A percentile compares a stretch with the other conserved stretches of the same genome.
These are phyloP conservation scores for Auxenochlorella protothecoides DNA, from an alignment of 139 green algal species.

Conservation along the genomic window DNA sequence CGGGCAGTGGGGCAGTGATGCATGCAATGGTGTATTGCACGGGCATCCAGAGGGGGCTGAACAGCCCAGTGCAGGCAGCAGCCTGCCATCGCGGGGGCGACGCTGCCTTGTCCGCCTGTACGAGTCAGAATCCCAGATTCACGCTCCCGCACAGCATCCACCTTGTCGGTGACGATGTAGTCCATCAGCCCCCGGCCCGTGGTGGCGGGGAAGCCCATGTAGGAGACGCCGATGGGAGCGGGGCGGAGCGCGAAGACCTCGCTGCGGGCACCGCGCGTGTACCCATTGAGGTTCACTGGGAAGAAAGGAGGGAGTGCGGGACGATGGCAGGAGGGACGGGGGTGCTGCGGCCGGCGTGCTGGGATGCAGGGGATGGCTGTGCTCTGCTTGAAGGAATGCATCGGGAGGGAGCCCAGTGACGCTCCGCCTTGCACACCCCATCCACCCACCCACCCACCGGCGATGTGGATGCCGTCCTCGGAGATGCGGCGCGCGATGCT, in stretches of 20 bases:
- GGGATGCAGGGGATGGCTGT: too few species aligned
- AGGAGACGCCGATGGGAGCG: slow-evolving; percentile 59
- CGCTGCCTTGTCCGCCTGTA: too few species aligned
- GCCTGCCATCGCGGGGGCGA: too few species aligned
- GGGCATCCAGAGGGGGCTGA: too few species aligned
- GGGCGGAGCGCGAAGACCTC: slow-evolving; percentile 83
- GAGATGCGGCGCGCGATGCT: slow-evolving; percentile 56
- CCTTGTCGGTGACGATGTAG: slow-evolving; percentile 76
- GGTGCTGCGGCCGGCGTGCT: too few species aligned
- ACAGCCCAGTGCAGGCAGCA: too few species aligned
- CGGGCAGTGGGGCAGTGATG: too few species aligned
- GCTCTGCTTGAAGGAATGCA: too few species aligned
- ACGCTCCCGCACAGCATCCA: slow-evolving; percentile 9
- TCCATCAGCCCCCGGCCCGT: slow-evolving; percentile 66
- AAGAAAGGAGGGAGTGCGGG: slow-evolving; percentile 1
- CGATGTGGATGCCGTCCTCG: slow-evolving; percentile 62
- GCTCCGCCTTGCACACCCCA: neutral
- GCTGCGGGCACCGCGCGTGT: slow-evolving; percentile 88
- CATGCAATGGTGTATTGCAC: too few species aligned
- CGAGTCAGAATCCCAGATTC: too few species aligned
- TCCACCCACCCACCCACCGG: neutral
- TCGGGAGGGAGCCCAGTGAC: too few species aligned
- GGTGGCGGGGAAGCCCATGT: slow-evolving; percentile 87
- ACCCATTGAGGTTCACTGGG: slow-evolving; percentile 82
- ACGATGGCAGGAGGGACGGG: neutral